Percentiles rank a stretch among this genome's conserved stretches.
phyloP scores from a whole-genome alignment of 1,284 basidiomycete species.

The Malassezia sympodialis region DNA sequence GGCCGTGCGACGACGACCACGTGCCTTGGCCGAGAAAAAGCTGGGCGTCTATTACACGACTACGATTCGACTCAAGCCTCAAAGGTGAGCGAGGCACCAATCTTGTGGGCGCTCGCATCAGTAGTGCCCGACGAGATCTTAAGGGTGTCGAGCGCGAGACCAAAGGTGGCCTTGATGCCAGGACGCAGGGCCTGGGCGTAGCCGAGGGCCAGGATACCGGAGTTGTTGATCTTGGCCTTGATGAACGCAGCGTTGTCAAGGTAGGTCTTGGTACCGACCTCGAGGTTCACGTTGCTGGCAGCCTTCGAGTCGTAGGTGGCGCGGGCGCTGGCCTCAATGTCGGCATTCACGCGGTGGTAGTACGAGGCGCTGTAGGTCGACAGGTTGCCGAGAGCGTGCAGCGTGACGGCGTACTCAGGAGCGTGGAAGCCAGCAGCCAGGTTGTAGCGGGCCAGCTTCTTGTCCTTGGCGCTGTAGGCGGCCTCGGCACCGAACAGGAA shows the following conservation, averaged over 20 bases:
- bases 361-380: slow-evolving; percentile 89
- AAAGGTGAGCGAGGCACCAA: slow-evolving; percentile 55
- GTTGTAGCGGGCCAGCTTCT: slow-evolving; percentile 82
- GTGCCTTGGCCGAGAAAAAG: neutral
- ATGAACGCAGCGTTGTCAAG: slow-evolving; percentile 81
- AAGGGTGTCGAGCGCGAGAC: slow-evolving; percentile 50
- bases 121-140: slow-evolving; percentile 32
- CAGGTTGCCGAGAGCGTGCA: slow-evolving; percentile 91
- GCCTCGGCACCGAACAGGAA: slow-evolving; percentile 95
- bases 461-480: slow-evolving; percentile 89
- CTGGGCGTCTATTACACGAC: neutral
- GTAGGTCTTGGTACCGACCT: slow-evolving; percentile 85
- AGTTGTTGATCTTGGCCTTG: slow-evolving; percentile 99
- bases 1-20: neutral
- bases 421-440: slow-evolving; percentile 87
- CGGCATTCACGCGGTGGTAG: slow-evolving; percentile 90
- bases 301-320: slow-evolving; percentile 89
- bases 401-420: slow-evolving; percentile 87
- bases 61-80: slow-evolving; percentile 46
- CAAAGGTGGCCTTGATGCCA: slow-evolving; percentile 87
- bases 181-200: slow-evolving; percentile 53
- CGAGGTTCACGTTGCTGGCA: slow-evolving; percentile 70
- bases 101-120: slow-evolving; percentile 53
- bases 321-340: slow-evolving; percentile 87
- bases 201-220: slow-evolving; percentile 49